Conservation (phyloP, 2,329 filamentous ascomycete genomes). For the Colletotrichum agaves region DNA sequence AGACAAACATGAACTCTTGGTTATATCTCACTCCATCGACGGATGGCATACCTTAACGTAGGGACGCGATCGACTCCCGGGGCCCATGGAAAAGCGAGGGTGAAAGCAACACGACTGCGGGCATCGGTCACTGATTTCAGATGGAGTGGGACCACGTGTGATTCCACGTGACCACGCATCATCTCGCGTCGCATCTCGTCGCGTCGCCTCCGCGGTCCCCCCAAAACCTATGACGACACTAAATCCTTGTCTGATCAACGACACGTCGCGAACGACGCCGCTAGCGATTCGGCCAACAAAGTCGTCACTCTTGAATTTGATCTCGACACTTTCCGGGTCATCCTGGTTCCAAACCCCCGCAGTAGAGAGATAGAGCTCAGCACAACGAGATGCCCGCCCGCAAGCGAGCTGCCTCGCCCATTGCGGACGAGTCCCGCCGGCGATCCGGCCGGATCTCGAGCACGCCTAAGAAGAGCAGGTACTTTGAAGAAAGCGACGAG, state of each 20-base stretch:
- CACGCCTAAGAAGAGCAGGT: conserved; percentile 60
- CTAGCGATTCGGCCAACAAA: not conserved
- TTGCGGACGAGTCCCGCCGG: conserved; percentile 50
- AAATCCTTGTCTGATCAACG: not conserved
- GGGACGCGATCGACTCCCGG: too few relatives aligned
- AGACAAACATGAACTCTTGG: too few relatives aligned
- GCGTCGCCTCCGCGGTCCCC: conserved; percentile 20
- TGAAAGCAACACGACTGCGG: too few relatives aligned
- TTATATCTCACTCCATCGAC: too few relatives aligned
- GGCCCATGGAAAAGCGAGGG: too few relatives aligned
- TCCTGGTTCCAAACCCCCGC: not conserved
- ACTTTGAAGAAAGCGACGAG: conserved; percentile 56
- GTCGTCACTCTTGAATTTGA: not conserved
- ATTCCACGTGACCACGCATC: conserved; percentile 30
- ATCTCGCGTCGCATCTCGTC: conserved; percentile 4
- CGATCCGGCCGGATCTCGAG: conserved; percentile 59
- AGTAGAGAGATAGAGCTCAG: not conserved
- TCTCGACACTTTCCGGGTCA: not conserved
- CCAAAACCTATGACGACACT: conserved; percentile 28
- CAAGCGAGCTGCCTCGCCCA: conserved; percentile 49
- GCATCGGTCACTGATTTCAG: too few relatives aligned
- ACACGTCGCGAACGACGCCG: not conserved
- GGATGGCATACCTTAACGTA: too few relatives aligned
- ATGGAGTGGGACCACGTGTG: not conserved
- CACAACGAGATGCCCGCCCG: conserved; percentile 49